A percentile compares a stretch with the other conserved stretches of the same genome.
Evolutionary conservation across 768 basidiomycete species (phyloP).

Genomic region (Pleurotus pulmonarius): DNA sequence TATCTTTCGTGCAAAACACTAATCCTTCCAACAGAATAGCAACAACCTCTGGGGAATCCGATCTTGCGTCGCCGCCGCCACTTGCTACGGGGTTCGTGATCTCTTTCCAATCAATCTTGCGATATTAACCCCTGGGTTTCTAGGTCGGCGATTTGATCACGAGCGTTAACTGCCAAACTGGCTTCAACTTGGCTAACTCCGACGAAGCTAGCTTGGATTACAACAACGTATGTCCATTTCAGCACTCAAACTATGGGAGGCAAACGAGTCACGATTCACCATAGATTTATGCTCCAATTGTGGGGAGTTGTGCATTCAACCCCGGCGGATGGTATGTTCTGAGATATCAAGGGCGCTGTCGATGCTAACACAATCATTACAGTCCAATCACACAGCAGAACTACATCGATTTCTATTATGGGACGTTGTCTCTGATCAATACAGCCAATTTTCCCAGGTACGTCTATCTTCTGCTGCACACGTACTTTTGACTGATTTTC

Average conservation of each 20-base stretch:
- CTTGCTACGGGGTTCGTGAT: conserved; percentile 12
- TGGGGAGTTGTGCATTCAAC: conserved; percentile 15
- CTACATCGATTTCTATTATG: conserved; percentile 17
- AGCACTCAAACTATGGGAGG: neutral
- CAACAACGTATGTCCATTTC: neutral
- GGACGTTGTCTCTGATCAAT: conserved; percentile 7
- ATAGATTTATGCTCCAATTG: conserved; percentile 16
- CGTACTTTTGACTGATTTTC: neutral
- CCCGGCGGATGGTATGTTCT: conserved; percentile 10
- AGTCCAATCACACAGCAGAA: conserved; percentile 18
- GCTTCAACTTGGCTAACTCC: conserved; percentile 1
- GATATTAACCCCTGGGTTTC: neutral
- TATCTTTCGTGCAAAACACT: neutral
- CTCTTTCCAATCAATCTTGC: neutral
- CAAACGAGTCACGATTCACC: neutral
- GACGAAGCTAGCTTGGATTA: conserved; percentile 10
- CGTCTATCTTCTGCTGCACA: neutral
- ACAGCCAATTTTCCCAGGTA: conserved; percentile 10
- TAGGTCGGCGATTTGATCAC: conserved; percentile 13
- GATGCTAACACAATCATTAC: neutral
- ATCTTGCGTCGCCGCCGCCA: conserved; percentile 14
- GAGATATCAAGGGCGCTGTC: too few relatives aligned
- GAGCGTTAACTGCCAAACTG: conserved; percentile 14
- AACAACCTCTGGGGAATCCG: conserved; percentile 10
- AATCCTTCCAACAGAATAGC: neutral